These are phyloP conservation scores for Chamaenerion angustifolium DNA, from an alignment of 345 rosid species.

Conservation along the genomic window DNA sequence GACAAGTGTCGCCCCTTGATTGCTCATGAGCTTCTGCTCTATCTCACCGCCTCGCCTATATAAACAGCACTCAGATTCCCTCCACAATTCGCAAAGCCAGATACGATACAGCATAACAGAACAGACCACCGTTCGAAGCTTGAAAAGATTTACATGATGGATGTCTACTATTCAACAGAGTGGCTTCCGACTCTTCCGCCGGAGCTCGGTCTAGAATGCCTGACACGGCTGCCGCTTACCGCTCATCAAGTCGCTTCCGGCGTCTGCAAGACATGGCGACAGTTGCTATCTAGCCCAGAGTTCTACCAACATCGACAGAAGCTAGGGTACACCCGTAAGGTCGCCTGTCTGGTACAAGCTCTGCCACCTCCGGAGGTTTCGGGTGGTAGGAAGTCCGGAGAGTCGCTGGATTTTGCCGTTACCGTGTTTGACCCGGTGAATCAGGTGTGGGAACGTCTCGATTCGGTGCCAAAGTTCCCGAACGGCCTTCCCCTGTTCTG, in stretches of 20 bases:
- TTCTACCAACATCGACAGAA: constrained; percentile 31
- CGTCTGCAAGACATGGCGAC: constrained; percentile 44
- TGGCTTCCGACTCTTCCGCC: constrained; percentile 36
- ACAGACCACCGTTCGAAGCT: neutral
- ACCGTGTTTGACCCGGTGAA: constrained; percentile 30
- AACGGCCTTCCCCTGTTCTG: constrained; percentile 52
- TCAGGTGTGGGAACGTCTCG: constrained; percentile 28
- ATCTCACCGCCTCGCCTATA: neutral
- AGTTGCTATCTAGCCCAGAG: constrained; percentile 26
- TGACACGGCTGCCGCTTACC: constrained; percentile 30
- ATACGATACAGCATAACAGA: neutral
- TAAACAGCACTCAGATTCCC: neutral
- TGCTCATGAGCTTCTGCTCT: neutral
- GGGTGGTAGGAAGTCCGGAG: constrained; percentile 14
- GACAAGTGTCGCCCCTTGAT: neutral
- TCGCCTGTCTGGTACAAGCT: constrained; percentile 47
- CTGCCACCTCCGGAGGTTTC: neutral
- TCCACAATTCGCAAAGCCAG: neutral
- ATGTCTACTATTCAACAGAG: constrained; percentile 14
- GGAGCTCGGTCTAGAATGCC: constrained; percentile 47
- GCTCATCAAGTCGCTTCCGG: constrained; percentile 29
- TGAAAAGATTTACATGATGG: constrained; percentile 8
- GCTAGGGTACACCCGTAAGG: constrained; percentile 25
- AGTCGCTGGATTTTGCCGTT: constrained; percentile 21
- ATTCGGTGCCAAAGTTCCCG: constrained; percentile 27